Percentiles rank a stretch among this genome's conserved stretches.
phyloP scores from a whole-genome alignment of 164 flowering plant genomes.

The Warburgia ugandensis region DNA sequence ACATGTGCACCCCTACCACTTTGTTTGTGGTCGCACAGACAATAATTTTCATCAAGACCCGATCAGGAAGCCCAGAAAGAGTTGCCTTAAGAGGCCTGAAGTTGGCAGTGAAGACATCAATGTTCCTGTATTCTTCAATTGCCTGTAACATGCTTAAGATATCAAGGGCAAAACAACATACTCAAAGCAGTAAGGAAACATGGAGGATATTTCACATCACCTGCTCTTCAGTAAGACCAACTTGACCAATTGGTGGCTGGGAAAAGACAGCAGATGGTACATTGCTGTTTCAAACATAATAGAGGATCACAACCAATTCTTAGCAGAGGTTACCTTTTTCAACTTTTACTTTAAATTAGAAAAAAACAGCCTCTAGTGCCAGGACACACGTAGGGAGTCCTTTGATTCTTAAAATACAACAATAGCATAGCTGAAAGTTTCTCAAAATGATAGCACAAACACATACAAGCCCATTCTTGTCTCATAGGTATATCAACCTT shows the following conservation, averaged over 20 bases:
- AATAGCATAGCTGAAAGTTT: neutral
- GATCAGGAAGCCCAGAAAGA: slow-evolving; percentile 90
- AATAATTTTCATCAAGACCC: slow-evolving; percentile 84
- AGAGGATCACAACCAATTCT: slow-evolving; percentile 2
- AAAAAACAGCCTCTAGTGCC: no score
- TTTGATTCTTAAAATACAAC: no score
- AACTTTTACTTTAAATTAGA: no score
- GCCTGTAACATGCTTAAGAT: slow-evolving; percentile 43
- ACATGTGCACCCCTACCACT: slow-evolving; percentile 87
- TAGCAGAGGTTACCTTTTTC: no score
- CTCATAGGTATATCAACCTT: no score
- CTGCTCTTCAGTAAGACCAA: slow-evolving; percentile 96
- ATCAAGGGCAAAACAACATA: neutral
- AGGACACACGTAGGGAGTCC: no score
- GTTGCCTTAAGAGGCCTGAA: slow-evolving; percentile 93
- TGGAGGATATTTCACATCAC: slow-evolving; percentile 22
- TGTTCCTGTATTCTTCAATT: slow-evolving; percentile 58
- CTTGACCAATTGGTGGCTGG: slow-evolving; percentile 94
- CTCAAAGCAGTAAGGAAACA: neutral
- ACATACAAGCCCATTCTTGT: no score
- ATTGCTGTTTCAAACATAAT: slow-evolving; percentile 36
- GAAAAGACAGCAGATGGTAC: slow-evolving; percentile 93
- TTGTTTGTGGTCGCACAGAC: slow-evolving; percentile 78
- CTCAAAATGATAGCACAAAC: no score
- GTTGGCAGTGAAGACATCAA: slow-evolving; percentile 82